Base-by-base conservation (phyloP, 1,139 yeast species). In the Debaryomyces coudertii region DNA sequence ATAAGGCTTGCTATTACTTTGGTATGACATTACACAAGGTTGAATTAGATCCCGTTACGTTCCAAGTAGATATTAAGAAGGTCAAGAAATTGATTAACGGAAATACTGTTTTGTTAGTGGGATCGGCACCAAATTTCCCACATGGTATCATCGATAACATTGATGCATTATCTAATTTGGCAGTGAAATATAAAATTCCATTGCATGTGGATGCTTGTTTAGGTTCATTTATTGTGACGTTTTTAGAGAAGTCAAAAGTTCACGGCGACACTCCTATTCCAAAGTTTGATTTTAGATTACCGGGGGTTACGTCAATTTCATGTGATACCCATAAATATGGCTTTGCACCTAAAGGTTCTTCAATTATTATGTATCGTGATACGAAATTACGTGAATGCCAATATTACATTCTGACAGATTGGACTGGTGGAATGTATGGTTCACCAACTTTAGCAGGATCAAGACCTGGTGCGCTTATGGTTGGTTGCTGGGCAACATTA, bases 321-420 rank as follows among this genome's bases (percentile, higher is more conserved):
- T 93, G 98, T 68, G 99, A 93, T 63, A 92, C 98, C 14, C 99
- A 93, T 73, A 93, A 93, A 66, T 93, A 93, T 61, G 99, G 98
- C 1, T 93, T 92, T 74, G 97, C 98, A 7, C 98, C 99, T 38
- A 93, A 93, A 66, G 99, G 99, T 4, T 87, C 96, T 0, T 90
- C 97, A 0, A 79, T 92, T 33, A 87, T 93, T 56, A 87, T 93
- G 96, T 93, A 93, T 66, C 77, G 97, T 43, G 68, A 76, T 50
- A 61, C 77, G 0, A 75, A 77, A 50, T 73, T 90, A 48, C 77
- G 99, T 46, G 80, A 80, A 54, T 79, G 87, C 58, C 99, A 93
- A 67, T 93, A 93, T 66, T 93, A 86, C 63, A 79, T 92, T 28
- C 78, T 83, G 47, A 73, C 90, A 1, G 89, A 85, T 50, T 93